Conservation (phyloP, 148 eudicot genomes). For the Rhododendron griersonianum region DNA sequence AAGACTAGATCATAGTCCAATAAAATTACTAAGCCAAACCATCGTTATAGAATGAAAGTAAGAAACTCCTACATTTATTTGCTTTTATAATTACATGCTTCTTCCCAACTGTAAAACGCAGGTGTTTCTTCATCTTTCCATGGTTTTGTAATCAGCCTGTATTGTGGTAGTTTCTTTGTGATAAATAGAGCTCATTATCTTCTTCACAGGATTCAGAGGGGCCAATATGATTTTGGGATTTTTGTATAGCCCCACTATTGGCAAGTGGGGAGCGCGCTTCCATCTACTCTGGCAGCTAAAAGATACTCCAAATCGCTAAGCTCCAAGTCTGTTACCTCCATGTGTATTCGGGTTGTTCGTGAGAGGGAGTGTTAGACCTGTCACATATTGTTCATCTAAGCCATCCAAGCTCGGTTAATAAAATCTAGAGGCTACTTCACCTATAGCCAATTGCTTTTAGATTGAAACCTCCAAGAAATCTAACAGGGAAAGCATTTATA, state of each 20-base stretch:
- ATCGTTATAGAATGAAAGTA: too few relatives aligned
- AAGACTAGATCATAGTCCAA: too few relatives aligned
- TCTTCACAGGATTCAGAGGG: not conserved
- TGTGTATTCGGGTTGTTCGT: too few relatives aligned
- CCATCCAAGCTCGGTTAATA: too few relatives aligned
- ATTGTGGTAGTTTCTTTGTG: not conserved
- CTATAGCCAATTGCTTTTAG: too few relatives aligned
- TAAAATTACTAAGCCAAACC: too few relatives aligned
- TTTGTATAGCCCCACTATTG: not conserved
- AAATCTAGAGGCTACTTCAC: too few relatives aligned
- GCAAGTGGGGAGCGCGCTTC: not conserved
- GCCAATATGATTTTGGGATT: not conserved
- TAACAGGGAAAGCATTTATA: not conserved
- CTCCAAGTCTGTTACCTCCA: too few relatives aligned
- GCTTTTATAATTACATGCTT: not conserved
- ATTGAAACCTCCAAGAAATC: too few relatives aligned
- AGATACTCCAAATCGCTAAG: too few relatives aligned
- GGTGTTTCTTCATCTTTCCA: not conserved
- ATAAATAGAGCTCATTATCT: not conserved
- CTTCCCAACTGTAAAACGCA: constrained; percentile 2
- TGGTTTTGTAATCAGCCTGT: not conserved
- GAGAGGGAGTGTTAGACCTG: too few relatives aligned
- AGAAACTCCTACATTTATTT: not conserved
- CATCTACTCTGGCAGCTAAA: not conserved
- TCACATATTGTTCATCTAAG: too few relatives aligned